phyloP scores from a whole-genome alignment of 441 rosid genomes.

The Pelargonium fulgidum region DNA sequence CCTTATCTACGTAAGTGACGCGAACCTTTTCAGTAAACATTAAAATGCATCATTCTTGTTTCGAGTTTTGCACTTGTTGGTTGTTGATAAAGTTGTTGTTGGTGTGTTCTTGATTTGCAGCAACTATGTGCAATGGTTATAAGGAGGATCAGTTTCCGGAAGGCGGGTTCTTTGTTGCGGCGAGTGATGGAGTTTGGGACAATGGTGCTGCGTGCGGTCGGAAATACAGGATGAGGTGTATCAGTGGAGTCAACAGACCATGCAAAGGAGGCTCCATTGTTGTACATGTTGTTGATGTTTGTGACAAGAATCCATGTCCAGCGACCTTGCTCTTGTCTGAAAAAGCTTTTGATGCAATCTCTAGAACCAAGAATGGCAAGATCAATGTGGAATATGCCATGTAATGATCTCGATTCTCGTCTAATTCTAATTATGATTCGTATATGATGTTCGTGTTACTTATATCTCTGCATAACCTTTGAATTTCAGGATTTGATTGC shows the following conservation, averaged over 20 bases:
- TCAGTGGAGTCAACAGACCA: slow-evolving; percentile 2
- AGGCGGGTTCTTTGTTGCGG: not conserved
- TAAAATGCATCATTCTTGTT: too few species aligned
- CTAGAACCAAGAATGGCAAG: not conserved
- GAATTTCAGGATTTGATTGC: too few species aligned
- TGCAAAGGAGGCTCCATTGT: slow-evolving; percentile 1
- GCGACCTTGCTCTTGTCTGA: not conserved
- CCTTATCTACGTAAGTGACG: not conserved
- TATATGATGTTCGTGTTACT: too few species aligned
- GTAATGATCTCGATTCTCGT: not conserved
- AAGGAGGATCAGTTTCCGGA: slow-evolving; percentile 3
- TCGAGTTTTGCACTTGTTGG: not conserved
- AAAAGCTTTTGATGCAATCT: not conserved
- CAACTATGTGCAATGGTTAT: not conserved
- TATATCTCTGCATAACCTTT: too few species aligned
- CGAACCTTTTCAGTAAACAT: not conserved
- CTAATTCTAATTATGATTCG: too few species aligned
- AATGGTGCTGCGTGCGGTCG: slow-evolving; percentile 5
- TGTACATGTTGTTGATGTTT: not conserved
- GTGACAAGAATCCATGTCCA: not conserved
- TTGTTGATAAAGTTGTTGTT: not conserved
- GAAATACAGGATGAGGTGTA: slow-evolving; percentile 6
- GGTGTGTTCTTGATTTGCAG: not conserved
- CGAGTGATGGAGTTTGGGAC: not conserved
- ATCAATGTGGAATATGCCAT: slow-evolving; percentile 4